Conservation (phyloP, 768 basidiomycete genomes). For the Suillus ampliporus region DNA sequence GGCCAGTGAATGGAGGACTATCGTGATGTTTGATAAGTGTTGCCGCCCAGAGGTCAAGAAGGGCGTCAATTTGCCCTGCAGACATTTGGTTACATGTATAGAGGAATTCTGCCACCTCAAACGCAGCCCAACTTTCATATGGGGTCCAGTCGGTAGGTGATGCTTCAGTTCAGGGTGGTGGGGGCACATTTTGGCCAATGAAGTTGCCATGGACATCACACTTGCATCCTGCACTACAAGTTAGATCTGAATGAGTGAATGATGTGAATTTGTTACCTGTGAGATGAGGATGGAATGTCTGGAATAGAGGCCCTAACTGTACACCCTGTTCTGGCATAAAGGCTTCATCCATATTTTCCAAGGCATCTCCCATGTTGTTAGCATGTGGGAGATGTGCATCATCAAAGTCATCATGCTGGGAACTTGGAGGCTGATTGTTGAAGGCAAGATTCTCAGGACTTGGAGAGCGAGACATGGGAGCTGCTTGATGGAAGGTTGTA, state of each 20-base stretch:
- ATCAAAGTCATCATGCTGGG: too few relatives aligned
- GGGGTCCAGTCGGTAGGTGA: constrained; percentile 18
- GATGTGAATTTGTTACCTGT: constrained; percentile 7
- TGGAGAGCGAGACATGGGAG: background rate
- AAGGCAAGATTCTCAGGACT: background rate
- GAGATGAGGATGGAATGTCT: constrained; percentile 5
- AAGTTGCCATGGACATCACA: constrained; percentile 12
- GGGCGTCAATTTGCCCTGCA: constrained; percentile 20
- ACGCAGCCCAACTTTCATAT: constrained; percentile 16
- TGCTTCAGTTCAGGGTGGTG: constrained; percentile 1
- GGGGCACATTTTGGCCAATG: constrained; percentile 4
- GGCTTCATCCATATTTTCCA: too few relatives aligned
- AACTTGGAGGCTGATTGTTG: too few relatives aligned
- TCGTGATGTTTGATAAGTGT: constrained; percentile 18
- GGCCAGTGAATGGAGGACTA: constrained; percentile 27
- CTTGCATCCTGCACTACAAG: constrained; percentile 9
- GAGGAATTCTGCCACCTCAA: constrained; percentile 28
- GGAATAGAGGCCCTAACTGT: background rate
- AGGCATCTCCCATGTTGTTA: too few relatives aligned
- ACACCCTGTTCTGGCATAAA: background rate
- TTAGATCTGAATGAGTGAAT: constrained; percentile 11
- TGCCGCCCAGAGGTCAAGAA: constrained; percentile 26
- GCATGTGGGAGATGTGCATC: too few relatives aligned
- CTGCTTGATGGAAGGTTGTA: background rate
- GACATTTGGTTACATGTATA: constrained; percentile 28